Percentiles rank a stretch among this genome's conserved stretches.
These are phyloP conservation scores for Geosmithia putterillii DNA, from an alignment of 2,329 filamentous ascomycete genomes.

Conservation along the genomic window DNA sequence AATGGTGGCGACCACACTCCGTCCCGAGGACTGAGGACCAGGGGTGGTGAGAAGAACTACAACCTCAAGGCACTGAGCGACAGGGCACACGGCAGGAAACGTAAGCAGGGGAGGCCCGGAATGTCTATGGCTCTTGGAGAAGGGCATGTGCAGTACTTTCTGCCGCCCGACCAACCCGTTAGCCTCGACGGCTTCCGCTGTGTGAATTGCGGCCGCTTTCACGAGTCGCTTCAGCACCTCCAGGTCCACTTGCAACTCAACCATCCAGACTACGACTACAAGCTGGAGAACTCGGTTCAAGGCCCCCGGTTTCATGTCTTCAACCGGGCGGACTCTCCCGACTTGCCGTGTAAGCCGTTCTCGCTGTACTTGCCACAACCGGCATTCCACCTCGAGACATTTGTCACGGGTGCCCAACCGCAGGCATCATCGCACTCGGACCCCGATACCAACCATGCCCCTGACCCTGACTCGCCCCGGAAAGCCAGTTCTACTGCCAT, in stretches of 20 bases:
- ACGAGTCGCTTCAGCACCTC: constrained; percentile 34
- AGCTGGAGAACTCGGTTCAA: constrained; percentile 20
- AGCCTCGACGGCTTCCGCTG: constrained; percentile 37
- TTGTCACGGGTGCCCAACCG: constrained; percentile 30
- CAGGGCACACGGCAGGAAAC: constrained; percentile 40
- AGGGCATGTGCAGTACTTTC: constrained; percentile 31
- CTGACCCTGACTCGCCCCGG: constrained; percentile 8
- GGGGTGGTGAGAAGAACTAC: constrained; percentile 38
- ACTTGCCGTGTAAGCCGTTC: constrained; percentile 22
- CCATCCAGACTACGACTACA: constrained; percentile 28
- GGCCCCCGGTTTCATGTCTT: constrained; percentile 26
- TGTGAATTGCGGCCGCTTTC: constrained; percentile 33
- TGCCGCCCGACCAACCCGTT: constrained; percentile 30
- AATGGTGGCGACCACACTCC: constrained; percentile 37
- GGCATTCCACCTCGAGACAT: constrained; percentile 31
- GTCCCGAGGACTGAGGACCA: constrained; percentile 34
- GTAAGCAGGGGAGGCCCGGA: constrained; percentile 22
- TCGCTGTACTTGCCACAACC: constrained; percentile 29
- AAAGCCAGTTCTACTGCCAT: background rate
- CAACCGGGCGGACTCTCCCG: constrained; percentile 12
- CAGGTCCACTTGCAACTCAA: constrained; percentile 31
- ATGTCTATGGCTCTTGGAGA: constrained; percentile 16
- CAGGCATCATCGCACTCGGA: constrained; percentile 31
- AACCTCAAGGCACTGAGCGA: constrained; percentile 48
- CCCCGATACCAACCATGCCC: constrained; percentile 14